A percentile compares a stretch with the other conserved stretches of the same genome.
phyloP scores from a whole-genome alignment of 78 protist genomes.

The Dictyostelium capitatum region DNA sequence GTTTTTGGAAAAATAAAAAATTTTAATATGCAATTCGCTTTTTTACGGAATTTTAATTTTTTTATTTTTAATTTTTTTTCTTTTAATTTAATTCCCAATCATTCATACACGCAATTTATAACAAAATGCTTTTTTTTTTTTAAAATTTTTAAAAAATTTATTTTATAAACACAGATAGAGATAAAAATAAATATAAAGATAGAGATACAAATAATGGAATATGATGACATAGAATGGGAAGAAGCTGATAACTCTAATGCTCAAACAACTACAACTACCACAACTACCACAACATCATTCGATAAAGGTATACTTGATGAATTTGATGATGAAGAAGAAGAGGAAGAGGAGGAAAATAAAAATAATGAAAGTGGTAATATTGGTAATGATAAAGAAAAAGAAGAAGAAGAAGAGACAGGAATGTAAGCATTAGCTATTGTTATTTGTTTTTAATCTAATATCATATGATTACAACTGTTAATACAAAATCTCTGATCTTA shows the following conservation, averaged over 20 bases:
- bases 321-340: neutral
- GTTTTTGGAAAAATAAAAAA: neutral
- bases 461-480: no score
- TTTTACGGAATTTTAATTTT: neutral
- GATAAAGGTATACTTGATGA: neutral
- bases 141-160: no score
- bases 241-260: neutral
- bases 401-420: conserved; percentile 4
- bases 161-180: no score
- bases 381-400: conserved; percentile 21
- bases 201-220: neutral
- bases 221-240: conserved; percentile 50
- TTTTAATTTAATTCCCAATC: neutral
- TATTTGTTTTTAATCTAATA: neutral
- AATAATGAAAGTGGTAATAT: neutral
- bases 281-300: neutral
- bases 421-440: neutral
- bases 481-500: no score
- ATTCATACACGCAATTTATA: no score
- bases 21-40: no score
- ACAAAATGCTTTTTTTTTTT: neutral
- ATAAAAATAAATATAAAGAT: neutral
- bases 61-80: neutral
- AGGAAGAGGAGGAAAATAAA: conserved; percentile 24
- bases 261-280: neutral